A percentile compares a stretch with the other conserved stretches of the same genome.
phyloP scores from a whole-genome alignment of 495 filamentous ascomycete genomes.

The Trichocladium uniseriatum region DNA sequence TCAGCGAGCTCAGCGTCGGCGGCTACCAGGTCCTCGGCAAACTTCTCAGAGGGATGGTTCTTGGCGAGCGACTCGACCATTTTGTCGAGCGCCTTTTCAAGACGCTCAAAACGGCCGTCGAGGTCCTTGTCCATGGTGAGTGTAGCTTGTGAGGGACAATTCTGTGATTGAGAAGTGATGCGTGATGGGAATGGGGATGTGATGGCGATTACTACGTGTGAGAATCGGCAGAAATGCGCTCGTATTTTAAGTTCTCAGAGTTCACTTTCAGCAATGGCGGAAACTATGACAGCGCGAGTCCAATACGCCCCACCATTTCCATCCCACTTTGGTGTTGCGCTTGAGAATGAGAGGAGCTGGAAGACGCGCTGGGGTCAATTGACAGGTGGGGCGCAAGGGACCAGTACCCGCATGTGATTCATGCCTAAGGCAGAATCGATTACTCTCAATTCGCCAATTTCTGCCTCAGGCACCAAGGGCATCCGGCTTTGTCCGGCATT shows the following conservation, averaged over 20 bases:
- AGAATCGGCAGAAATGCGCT: no score
- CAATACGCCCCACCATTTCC: no score
- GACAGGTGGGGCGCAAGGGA: no score
- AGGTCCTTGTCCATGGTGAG: slow-evolving; percentile 51
- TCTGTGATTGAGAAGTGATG: not conserved
- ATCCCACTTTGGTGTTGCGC: no score
- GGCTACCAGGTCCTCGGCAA: slow-evolving; percentile 54
- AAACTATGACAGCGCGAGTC: no score
- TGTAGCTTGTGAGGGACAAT: not conserved
- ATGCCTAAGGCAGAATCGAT: not conserved
- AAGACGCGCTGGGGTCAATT: no score
- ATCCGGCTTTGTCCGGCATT: slow-evolving; percentile 28
- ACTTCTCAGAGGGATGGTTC: slow-evolving; percentile 59
- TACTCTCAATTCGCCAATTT: not conserved
- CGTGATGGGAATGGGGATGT: no score
- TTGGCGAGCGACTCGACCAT: slow-evolving; percentile 68
- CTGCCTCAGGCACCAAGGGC: slow-evolving; percentile 17
- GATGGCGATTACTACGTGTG: no score
- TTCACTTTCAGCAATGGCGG: no score
- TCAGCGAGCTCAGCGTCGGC: slow-evolving; percentile 55
- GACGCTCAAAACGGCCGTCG: slow-evolving; percentile 52
- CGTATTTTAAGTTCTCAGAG: not conserved
- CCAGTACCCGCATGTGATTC: not conserved
- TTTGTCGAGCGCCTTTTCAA: slow-evolving; percentile 55
- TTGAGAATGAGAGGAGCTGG: no score